Base-by-base conservation (phyloP, 169 alveolate genomes). In the Eimeria falciformis region DNA sequence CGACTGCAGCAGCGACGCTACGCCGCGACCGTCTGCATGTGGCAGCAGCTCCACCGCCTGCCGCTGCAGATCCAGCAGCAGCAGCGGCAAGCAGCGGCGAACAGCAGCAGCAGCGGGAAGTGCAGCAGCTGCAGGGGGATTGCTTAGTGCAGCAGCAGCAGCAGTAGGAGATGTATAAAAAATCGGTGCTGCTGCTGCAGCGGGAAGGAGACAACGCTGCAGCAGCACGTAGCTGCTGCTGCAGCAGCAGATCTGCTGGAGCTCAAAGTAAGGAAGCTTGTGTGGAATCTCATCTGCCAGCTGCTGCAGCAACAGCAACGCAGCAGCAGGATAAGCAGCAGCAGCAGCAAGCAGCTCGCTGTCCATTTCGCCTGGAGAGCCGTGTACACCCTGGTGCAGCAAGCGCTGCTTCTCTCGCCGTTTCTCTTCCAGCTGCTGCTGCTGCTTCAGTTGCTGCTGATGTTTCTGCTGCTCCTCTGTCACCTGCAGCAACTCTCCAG, bases 181-280 rank as follows among this genome's bases (percentile, higher is more conserved):
- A 11, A 71, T 9, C 18, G 83, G 83, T 33, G 83, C 83, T 33
- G 83, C 83, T 33, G 83, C 83, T 17, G 83, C 83, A 40, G 58
- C 37, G 14, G 58, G 83, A 17, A 71, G 83, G 62, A 71, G 5
- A 33, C 62, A 71, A 29, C 83, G 83, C 53, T 37, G 53, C 83
- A 71, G 83, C 83, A 71, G 62, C 83, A 71, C 83, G 56, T 43
- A 71, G 83, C 83, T 71, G 83, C 83, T 71, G 83, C 83, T 71
- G 83, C 56, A 9, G 56, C 43, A 27, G 18, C 83, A 71, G 11
- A 71, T 53, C 83, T 71, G 83, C 56, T 71, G 83, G 37, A 1
- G 58, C 56, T 71, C 83, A 71, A 71, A 71, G 58, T 33, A 71
- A 0, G 62, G 53, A 4, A 71, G 56, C 83, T 71, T 71, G 56